Evolutionary conservation across 2,329 filamentous ascomycete species (phyloP), one percentile per base, ranked within the genome.

Genomic region (Cladosporium oxysporum): DNA sequence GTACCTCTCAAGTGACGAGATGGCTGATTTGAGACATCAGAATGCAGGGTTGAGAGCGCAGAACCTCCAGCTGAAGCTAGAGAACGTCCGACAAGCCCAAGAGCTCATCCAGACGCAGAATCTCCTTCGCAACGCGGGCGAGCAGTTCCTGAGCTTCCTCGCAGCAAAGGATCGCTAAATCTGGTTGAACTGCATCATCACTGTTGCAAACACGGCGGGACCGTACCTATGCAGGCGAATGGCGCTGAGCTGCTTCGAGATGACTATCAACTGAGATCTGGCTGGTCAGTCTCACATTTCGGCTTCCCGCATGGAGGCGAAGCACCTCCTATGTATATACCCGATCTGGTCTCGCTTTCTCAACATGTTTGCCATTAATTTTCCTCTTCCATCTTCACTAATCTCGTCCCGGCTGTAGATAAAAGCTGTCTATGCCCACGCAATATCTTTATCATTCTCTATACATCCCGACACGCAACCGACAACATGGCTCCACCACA

Each of bases 261-360:
- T 53, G 26, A 53, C 50, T 31, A 8, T 31, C 26, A 18, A 11
- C 28, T 53, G 50, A 33, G 28, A 53, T 5, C 26, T 53, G 50
- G 50, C 50, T 53, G 50, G 50, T 28, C 50, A 53, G 50, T 53
- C 50, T 53, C 50, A 31, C 28, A 53, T 53, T 33, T n/a, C 14
- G 50, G 50, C 50, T 53, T 53, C 28, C 50, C 50, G 29, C 50
- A 29, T 28, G 16, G 8, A 29, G 2, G 28, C n/a, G 50, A 28
- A 53, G 29, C 23, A 53, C 14, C 50, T 31, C 23, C 18, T 33
- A 33, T 53, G 50, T 29, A 53, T 18, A n/a, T 33, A 53, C 29
- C 50, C 50, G 14, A 18, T 16, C 26, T 29, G 50, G 50, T 53
- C 50, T 29, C 50, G 28, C 28, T 2, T 28, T 18, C 8, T 10